Evolutionary conservation across 179 eudicot species (phyloP), one percentile per base, ranked within the genome.

Genomic region (Nepenthes alata): DNA sequence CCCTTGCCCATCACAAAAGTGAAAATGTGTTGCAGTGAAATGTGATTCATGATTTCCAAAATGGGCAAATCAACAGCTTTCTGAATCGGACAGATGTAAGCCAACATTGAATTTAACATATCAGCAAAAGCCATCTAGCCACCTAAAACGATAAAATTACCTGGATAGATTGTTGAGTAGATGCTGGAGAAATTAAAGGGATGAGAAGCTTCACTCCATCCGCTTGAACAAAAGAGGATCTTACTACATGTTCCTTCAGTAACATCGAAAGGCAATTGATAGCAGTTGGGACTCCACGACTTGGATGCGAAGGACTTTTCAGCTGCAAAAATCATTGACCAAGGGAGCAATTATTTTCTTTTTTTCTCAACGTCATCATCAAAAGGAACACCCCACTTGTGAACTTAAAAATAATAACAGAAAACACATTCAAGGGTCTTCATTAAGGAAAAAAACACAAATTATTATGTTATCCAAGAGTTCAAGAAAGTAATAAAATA

Each of bases 131-230:
- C 55, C 16, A 16, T 34, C 8, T 25, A 12, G 5, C 55, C 16
- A 16, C 37, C 8, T 25, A 37, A 35, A 67, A 53, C 35, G 3
- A 65, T 25, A 25, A 63, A 45, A 37, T 61, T 67, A 85, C 98
- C 96, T 89, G 98, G 41, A 85, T 84, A 58, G 96, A 86, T 63
- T 89, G 98, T 69, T 89, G 98, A 74, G 79, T 89, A 73, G 96
- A 85, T 59, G 93, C 96, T 8, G 96, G 95, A 62, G 75, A 69
- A 66, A 93, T 87, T 16, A 93, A 69, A 71, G 96, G 98, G 66
- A 89, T 76, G 35, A 93, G 90, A 69, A 93, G 79, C 82, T 87
- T 89, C 66, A 93, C 95, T 47, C 98, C 98, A 75, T 93, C 98
- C 14, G 82, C 83, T 85, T 86, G 86, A 81, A 93, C 90, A 75